These are phyloP conservation scores for Blastocladiella emersonii DNA, from an alignment of 371 early-diverging fungal species.

Conservation along the genomic window DNA sequence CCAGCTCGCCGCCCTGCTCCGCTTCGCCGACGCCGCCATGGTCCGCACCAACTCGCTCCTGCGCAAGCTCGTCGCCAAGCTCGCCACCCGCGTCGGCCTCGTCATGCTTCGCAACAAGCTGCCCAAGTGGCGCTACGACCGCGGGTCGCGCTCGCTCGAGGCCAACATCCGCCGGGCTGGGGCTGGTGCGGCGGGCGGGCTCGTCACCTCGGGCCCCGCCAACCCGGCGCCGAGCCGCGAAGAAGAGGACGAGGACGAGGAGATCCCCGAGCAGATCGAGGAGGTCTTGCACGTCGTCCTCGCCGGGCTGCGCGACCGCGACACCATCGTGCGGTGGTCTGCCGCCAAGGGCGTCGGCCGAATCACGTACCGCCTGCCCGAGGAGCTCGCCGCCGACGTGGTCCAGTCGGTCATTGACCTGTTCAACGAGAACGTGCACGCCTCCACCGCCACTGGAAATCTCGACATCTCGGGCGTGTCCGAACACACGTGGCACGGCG, in stretches of 20 bases:
- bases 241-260: constrained; percentile 38
- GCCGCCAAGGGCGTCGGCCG: constrained; percentile 89
- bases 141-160: constrained; percentile 21
- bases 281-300: constrained; percentile 63
- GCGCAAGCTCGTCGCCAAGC: constrained; percentile 63
- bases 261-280: constrained; percentile 57
- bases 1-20: constrained; percentile 33
- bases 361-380: constrained; percentile 62
- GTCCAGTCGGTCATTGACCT: constrained; percentile 55
- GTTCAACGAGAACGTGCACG: constrained; percentile 49
- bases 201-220: constrained; percentile 9
- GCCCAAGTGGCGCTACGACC: constrained; percentile 60
- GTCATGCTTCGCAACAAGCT: constrained; percentile 52
- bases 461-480: constrained; percentile 66
- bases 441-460: constrained; percentile 11
- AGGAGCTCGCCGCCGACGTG: constrained; percentile 67
- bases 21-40: constrained; percentile 30
- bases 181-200: constrained; percentile 14
- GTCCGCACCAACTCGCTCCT: constrained; percentile 53
- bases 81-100: constrained; percentile 67
- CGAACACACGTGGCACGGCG: constrained; percentile 90
- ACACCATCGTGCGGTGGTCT: constrained; percentile 91
- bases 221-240: constrained; percentile 8
- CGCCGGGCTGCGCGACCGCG: constrained; percentile 66
- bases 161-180: background rate